Conservation (phyloP, 2,329 filamentous ascomycete genomes). For the Fusarium phyllophilum region DNA sequence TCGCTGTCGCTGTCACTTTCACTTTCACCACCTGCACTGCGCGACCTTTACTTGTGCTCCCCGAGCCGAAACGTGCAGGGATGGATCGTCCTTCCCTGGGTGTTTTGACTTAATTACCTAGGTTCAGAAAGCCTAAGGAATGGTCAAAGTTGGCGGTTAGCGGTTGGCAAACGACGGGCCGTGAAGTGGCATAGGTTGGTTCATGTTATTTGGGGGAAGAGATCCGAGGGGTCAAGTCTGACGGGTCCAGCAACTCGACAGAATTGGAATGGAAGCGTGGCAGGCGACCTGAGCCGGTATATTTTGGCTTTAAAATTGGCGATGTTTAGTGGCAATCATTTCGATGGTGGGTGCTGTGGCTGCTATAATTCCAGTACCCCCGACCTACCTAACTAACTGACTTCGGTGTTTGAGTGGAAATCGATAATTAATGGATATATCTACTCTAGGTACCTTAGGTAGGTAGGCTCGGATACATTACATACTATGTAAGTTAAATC, state of each 20-base stretch:
- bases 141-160: constrained; percentile 2
- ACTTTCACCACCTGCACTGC: neutral
- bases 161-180: constrained; percentile 16
- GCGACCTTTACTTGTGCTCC: neutral
- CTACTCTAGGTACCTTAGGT: no score
- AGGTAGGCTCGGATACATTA: no score
- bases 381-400: neutral
- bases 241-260: constrained; percentile 11
- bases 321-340: constrained; percentile 1
- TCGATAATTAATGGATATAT: neutral
- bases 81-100: constrained; percentile 14
- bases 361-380: neutral
- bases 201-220: neutral
- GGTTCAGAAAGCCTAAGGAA: constrained; percentile 8
- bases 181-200: neutral
- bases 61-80: constrained; percentile 32
- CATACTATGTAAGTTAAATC: neutral
- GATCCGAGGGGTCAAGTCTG: constrained; percentile 21
- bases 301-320: constrained; percentile 6
- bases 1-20: neutral
- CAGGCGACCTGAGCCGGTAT: constrained; percentile 28
- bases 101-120: constrained; percentile 11
- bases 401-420: neutral
- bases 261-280: constrained; percentile 11
- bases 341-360: constrained; percentile 7